Conservation (phyloP, 176 grass and related monocot genomes). For the Poa pratensis region DNA sequence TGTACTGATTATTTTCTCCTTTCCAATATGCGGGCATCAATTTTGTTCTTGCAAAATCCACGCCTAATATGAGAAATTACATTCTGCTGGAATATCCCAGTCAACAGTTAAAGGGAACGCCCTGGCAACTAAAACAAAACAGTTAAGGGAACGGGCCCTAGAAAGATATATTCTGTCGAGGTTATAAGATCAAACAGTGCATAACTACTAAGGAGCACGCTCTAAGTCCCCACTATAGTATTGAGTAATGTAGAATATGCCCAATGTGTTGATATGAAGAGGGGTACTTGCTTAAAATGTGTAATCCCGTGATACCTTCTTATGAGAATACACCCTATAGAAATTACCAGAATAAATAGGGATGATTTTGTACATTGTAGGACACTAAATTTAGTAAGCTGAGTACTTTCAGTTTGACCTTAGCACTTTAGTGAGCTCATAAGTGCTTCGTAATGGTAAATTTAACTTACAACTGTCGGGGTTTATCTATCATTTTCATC, state of each 20-base stretch:
- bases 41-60: conserved; percentile 4
- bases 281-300: neutral
- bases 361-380: conserved; percentile 1
- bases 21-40: neutral
- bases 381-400: conserved; percentile 1
- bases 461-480: neutral
- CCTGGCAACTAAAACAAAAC: neutral
- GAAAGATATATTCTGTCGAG: neutral
- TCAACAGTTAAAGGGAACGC: neutral
- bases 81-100: conserved; percentile 2
- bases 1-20: conserved; percentile 14
- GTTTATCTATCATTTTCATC: neutral
- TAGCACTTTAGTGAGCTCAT: neutral
- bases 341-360: neutral
- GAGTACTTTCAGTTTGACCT: conserved; percentile 20
- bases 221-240: neutral
- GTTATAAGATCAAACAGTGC: neutral
- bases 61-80: neutral
- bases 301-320: neutral
- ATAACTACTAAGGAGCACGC: neutral
- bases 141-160: neutral
- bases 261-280: conserved; percentile 1
- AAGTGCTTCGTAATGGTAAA: neutral
- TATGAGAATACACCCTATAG: neutral
- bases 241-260: neutral